Evolutionary conservation across 2,329 filamentous ascomycete genomes (phyloP), one percentile per base, ranked within the genome.

Genomic region (Madurella fahalii): DNA sequence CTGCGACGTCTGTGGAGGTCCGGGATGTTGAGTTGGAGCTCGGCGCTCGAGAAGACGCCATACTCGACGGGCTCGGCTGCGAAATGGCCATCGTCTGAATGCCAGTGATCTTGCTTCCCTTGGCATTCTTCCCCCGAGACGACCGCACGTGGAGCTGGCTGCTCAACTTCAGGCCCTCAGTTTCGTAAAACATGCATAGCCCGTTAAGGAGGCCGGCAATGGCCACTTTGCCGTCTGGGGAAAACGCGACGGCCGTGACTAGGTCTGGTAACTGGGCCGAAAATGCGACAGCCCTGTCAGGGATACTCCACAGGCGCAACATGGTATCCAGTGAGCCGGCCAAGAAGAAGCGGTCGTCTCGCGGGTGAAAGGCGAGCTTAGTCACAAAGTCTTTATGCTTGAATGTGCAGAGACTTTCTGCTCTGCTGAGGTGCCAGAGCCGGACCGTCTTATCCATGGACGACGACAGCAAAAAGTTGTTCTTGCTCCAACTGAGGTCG

Each of bases 381-480:
- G 94, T 95, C 45, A 97, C 93, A 63, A 96, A 91, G 68, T 99
- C 94, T 64, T 86, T 90, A 71, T 97, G 94, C 64, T 92, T 90
- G 74, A 97, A 99, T 2, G 88, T 91, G 70, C 91, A 96, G 0
- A 99, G 77, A 65, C 91, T 96, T 65, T 97, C 92, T 3, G 80
- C 72, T 50, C 93, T 81, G 67, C 83, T 93, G 58, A 94, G 79
- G 71, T 99, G 94, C 93, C 94, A 99, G 46, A 99, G 72, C 13
- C 90, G 83, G 12, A 99, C 94, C 0, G 92, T 96, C 75, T 96
- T 96, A 69, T 99, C 94, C 91, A 97, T 96, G 0, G 92, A 96
- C 0, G 92, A 95, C 3, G 93, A 96, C 15, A 99, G 77, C 30
- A 99, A 72, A 63, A 99, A 99, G 69, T 95, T 96, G 72, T 99